Percentiles rank a stretch among this genome's conserved stretches.
Conservation (phyloP, 441 rosid genomes). For the Pelargonium myrrhifolium region DNA sequence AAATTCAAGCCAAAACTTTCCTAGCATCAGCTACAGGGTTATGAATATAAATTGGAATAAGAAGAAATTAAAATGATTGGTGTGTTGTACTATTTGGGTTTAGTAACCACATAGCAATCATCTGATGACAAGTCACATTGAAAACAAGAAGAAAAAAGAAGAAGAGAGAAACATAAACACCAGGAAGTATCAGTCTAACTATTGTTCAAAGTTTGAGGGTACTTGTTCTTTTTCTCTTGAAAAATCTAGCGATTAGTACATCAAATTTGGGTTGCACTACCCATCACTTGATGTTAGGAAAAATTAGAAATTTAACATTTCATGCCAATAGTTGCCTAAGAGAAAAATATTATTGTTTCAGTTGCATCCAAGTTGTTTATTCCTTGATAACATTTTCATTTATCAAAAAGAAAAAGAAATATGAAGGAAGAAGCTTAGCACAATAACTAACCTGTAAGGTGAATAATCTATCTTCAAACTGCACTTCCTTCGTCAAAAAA, state of each 20-base stretch:
- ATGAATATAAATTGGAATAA: neutral
- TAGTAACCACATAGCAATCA: neutral
- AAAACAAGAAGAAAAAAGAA: no score
- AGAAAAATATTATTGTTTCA: neutral
- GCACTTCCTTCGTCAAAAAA: constrained; percentile 69
- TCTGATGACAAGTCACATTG: no score
- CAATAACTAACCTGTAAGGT: constrained; percentile 52
- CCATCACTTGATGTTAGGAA: neutral
- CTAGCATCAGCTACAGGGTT: neutral
- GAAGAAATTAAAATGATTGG: neutral
- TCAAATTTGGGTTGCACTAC: neutral
- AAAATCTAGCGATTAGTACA: no score
- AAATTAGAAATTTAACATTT: neutral
- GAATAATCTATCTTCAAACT: constrained; percentile 70
- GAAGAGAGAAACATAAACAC: neutral
- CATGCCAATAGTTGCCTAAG: neutral
- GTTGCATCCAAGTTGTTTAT: neutral
- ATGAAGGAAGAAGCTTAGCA: neutral
- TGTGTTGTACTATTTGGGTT: neutral
- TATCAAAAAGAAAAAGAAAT: constrained; percentile 1
- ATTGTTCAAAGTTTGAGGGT: neutral
- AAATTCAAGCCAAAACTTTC: neutral
- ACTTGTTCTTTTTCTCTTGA: neutral
- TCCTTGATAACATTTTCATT: neutral
- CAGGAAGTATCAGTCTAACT: neutral